Evolutionary conservation across 805 yeast species (phyloP).

Genomic region (Hanseniaspora hatyaiensis): DNA sequence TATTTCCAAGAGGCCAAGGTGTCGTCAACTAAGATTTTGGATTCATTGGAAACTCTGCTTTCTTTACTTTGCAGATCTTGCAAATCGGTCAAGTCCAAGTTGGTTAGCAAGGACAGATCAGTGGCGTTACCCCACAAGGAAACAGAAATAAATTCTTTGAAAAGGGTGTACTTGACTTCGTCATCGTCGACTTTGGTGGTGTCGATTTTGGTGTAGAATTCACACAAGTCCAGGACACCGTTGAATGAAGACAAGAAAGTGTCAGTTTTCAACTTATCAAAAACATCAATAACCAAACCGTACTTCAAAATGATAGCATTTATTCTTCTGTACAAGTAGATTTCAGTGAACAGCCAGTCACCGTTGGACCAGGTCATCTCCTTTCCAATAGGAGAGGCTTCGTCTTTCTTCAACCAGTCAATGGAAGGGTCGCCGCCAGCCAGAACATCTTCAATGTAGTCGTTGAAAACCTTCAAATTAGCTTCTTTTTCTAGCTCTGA

Average conservation of each 20-base stretch:
- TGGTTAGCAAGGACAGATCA: constrained; percentile 79
- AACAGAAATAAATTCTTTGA: constrained; percentile 73
- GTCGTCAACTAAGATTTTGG: constrained; percentile 68
- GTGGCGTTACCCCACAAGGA: constrained; percentile 98
- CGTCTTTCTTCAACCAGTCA: constrained; percentile 4
- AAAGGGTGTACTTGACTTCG: constrained; percentile 35
- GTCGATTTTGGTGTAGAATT: constrained; percentile 22
- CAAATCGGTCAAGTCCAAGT: constrained; percentile 80
- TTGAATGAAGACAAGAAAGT: constrained; percentile 62
- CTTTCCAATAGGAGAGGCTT: constrained; percentile 15
- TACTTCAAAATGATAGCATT: constrained; percentile 26
- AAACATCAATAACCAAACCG: constrained; percentile 48
- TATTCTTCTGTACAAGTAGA: constrained; percentile 64
- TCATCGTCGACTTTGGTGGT: constrained; percentile 32
- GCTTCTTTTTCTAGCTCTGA: constrained; percentile 28
- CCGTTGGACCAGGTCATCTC: constrained; percentile 62
- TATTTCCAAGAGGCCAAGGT: constrained; percentile 54
- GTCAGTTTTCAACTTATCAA: constrained; percentile 53
- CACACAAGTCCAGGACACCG: constrained; percentile 74
- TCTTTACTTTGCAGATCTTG: constrained; percentile 84
- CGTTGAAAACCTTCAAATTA: constrained; percentile 50
- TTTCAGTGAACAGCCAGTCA: constrained; percentile 85
- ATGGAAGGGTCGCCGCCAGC: constrained; percentile 7
- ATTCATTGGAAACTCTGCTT: constrained; percentile 68
- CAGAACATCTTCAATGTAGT: constrained; percentile 29